Evolutionary conservation across 805 yeast genomes (phyloP), one percentile per base, ranked within the genome.

Genomic region (Wickerhamomyces alni): DNA sequence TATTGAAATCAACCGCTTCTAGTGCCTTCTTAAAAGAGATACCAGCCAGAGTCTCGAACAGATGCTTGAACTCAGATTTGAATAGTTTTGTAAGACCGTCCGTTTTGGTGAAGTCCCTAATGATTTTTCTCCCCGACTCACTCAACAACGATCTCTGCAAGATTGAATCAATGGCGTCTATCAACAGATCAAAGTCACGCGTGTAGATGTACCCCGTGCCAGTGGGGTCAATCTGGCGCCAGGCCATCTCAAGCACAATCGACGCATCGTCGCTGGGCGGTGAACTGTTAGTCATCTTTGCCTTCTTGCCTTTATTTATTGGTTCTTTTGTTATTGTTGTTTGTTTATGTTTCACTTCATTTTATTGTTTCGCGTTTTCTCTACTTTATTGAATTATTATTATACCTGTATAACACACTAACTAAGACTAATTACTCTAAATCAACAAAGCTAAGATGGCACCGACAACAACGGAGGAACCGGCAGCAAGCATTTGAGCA

Each of bases 41-140:
- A 3, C 68, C 67, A 8, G 59, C 42, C 17, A 66, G 42, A 7
- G 59, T 55, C 19, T 50, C 50, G 36, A 63, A 62, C 17, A 62
- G 41, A 15, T 52, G 45, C 24, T 49, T 43, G 48, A 62, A 60
- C 16, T 62, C 66, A 9, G 55, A 48, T 41, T 57, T 64, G 37
- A 55, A 51, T 1, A 65, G 50, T 35, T 59, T 58, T 31, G 49
- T 48, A 33, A 51, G 48, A n/a, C 53, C 51, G 21, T 62, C 54
- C 7, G 55, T 58, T 16, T 45, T 52, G 11, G 59, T 48, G 42
- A 57, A 64, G n/a, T 57, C 51, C 15, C 43, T 52, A 10, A 62
- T 37, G 9, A 57, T 51, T 16, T 44, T 43, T 16, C 44, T 38
- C 2, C 62, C 63, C 3, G 54, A 39, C 8, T 52, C 48, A n/a